Evolutionary conservation across 208 protist genomes (phyloP).

Genomic region (Crithidia bombi): DNA sequence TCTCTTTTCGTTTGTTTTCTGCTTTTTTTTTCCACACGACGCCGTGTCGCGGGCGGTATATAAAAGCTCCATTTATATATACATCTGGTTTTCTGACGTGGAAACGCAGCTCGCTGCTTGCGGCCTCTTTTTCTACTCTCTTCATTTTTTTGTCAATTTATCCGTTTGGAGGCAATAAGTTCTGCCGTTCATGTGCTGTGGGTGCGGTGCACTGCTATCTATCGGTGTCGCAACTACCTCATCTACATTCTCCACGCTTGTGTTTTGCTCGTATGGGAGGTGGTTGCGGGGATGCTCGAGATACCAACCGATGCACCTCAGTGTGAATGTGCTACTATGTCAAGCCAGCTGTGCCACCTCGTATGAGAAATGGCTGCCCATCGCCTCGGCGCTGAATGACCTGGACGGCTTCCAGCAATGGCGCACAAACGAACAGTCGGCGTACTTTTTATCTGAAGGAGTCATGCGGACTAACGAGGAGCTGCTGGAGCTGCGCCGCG

Average conservation of each 20-base stretch:
- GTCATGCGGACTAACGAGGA: constrained; percentile 47
- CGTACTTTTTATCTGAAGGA: constrained; percentile 53
- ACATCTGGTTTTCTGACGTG: too few species aligned
- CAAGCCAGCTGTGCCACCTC: constrained; percentile 25
- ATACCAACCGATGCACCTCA: constrained; percentile 44
- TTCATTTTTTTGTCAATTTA: neutral
- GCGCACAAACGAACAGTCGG: constrained; percentile 41
- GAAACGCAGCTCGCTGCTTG: too few species aligned
- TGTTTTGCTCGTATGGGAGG: constrained; percentile 37
- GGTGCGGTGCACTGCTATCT: constrained; percentile 10
- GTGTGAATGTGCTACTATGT: constrained; percentile 31
- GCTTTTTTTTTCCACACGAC: constrained; percentile 18
- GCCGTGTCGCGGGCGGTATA: too few species aligned
- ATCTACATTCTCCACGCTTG: constrained; percentile 31
- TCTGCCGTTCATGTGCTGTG: constrained; percentile 7
- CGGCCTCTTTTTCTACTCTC: neutral
- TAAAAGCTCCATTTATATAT: too few species aligned
- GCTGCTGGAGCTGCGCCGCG: constrained; percentile 46
- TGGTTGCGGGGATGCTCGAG: constrained; percentile 49
- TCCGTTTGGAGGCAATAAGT: neutral
- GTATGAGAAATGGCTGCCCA: constrained; percentile 55
- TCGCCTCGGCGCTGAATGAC: constrained; percentile 55
- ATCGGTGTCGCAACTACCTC: constrained; percentile 26
- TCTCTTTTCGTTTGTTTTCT: constrained; percentile 17
- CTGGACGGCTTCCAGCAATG: constrained; percentile 60